These are phyloP conservation scores for Microglena sp. DNA, from an alignment of 139 green algal species.

Conservation along the genomic window DNA sequence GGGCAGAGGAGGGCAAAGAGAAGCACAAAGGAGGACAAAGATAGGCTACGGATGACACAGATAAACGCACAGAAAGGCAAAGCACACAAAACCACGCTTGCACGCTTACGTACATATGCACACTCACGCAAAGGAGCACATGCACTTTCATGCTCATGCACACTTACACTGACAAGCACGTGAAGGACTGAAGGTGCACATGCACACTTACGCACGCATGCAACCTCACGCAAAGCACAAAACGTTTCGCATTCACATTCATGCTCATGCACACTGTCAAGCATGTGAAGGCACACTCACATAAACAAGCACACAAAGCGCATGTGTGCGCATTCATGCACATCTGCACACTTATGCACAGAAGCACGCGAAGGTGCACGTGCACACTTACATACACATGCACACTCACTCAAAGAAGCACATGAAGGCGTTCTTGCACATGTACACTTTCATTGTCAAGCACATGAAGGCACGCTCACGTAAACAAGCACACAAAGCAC, in stretches of 20 bases:
- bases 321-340: not conserved
- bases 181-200: no score
- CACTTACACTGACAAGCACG: no score
- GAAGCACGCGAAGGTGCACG: not conserved
- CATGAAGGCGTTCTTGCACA: not conserved
- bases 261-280: not conserved
- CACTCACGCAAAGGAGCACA: not conserved
- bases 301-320: not conserved
- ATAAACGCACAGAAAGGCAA: no score
- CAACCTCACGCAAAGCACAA: no score
- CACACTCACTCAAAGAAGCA: not conserved
- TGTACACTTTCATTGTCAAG: not conserved
- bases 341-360: not conserved
- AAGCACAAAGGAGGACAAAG: no score
- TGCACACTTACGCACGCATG: no score
- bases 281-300: not conserved
- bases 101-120: not conserved
- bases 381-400: not conserved
- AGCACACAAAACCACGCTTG: not conserved
- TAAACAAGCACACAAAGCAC: not conserved
- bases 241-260: not conserved
- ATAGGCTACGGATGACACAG: no score
- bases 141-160: no score
- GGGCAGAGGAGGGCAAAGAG: no score
- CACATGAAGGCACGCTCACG: not conserved